Base-by-base conservation (phyloP, 2,329 filamentous ascomycete genomes). In the Microdochium trichocladiopsis region DNA sequence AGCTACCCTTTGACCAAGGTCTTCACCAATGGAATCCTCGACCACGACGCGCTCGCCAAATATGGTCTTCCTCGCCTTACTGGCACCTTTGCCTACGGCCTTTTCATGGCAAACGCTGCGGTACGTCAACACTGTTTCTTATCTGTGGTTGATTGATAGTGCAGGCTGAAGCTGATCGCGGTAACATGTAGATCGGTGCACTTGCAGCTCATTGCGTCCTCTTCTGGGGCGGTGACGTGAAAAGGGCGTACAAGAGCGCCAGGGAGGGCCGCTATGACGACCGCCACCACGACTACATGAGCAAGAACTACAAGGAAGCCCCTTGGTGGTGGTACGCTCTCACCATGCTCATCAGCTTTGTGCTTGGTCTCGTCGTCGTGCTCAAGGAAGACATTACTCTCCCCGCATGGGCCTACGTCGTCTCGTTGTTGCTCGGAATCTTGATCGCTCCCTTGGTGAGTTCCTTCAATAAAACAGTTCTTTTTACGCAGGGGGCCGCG, bases 41-140 rank as follows among this genome's bases (percentile, higher is more conserved):
- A 77, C 55, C 53, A 73, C 52, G 55, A 61, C 0, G 70, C 71
- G 0, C 51, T 82, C 23, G 61, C 61, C 0, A 58, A 66, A 24
- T 69, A 72, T 49, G 79, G 79, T 2, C 53, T 75, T 2, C 79
- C 79, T 0, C 69, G 60, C 8, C 60, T 82, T 2, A 72, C 72
- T 0, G 78, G 76, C 1, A 70, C 63, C 1, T 81, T 81, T 56
- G 77, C 76, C 0, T 80, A 74, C 47, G 65, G 72, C 2, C 70
- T 82, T 68, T 74, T 82, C 55, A 81, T 81, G 67, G 76, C 78
- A 2, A 81, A 82, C 61, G 75, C 76, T 55, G 77, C 79, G 28
- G 75, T 77, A 65, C 62, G 74, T 70, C 45, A 12, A 21, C 18
- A 22, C 33, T 16, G 14, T n/a, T 5, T 37, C 14, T n/a, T n/a